A percentile compares a stretch with the other conserved stretches of the same genome.
phyloP scores from a whole-genome alignment of 768 basidiomycete genomes.

The Hericium rajendrae region DNA sequence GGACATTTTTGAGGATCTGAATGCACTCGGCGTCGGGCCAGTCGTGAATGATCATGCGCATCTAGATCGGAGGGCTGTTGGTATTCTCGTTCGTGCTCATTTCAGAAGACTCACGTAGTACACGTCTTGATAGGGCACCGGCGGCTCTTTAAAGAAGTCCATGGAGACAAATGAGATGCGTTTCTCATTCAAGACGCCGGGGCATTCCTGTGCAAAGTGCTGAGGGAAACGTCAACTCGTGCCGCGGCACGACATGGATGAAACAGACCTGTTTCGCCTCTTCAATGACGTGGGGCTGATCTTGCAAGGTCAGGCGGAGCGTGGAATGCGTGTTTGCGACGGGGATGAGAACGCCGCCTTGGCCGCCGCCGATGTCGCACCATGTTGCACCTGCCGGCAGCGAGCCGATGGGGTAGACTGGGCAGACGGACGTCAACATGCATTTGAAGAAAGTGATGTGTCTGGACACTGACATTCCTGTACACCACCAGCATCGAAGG shows the following conservation, averaged over 20 bases:
- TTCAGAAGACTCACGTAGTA: neutral
- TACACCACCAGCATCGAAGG: neutral
- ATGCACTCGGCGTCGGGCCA: neutral
- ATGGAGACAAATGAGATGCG: neutral
- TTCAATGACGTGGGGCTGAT: neutral
- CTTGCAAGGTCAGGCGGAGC: neutral
- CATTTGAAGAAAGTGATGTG: neutral
- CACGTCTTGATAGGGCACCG: neutral
- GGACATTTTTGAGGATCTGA: neutral
- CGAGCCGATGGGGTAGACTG: neutral
- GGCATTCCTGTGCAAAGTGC: neutral
- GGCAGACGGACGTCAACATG: neutral
- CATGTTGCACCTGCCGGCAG: neutral
- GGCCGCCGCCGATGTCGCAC: neutral
- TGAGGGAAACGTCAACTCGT: neutral
- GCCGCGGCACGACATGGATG: neutral
- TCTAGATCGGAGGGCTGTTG: neutral
- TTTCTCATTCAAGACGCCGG: neutral
- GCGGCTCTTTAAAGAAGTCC: neutral
- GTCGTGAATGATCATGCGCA: neutral
- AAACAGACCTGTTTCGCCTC: neutral
- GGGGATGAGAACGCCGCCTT: neutral
- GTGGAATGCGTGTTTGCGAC: neutral
- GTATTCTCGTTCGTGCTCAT: neutral
- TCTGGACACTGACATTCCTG: neutral